Base-by-base conservation (phyloP, 352 stramenopile genomes). In the Blastocystis sp. region DNA sequence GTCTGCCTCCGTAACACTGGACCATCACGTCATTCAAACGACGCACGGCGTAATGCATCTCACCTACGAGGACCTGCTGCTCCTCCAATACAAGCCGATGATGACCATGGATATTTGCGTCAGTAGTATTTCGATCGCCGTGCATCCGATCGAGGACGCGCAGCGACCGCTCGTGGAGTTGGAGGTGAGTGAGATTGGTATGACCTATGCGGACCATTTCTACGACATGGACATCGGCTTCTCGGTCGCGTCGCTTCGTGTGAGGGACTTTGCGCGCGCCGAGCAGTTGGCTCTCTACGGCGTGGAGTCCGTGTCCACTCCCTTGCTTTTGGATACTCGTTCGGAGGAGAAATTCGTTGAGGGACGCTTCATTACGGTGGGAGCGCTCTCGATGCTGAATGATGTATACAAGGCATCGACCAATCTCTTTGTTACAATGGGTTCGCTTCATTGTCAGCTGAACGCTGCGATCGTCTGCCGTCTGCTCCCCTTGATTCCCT, bases 181-280 rank as follows among this genome's bases (percentile, higher is more conserved):
- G 16, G 9, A 51, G 54, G 27, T 85, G 44, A 29, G 29, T 34
- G n/a, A 29, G 2, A 24, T 85, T 4, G 40, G 1, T 4, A 85
- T 85, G 36, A 7, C 48, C 24, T 85, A 85, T 42, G 6, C 18
- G 21, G 75, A 85, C 42, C 75, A 76, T 48, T 48, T 76, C 21
- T 85, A 85, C 40, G 75, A 85, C 42, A 85, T 85, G 75, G 57
- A 76, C 38, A 72, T 85, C 32, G 46, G 18, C 14, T 6, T 85
- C 16, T 73, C 42, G n/a, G 27, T 85, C 9, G 49, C 57, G 14
- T 38, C 44, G 4, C 46, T 85, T 24, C 18, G n/a, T 16, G 21
- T 85, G 1, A 14, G 18, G 11, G 75, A 85, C 48, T 56, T 73
- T 61, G 54, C 48, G 16, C 29, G 71, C 16, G 18, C 44, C 18